Evolutionary conservation across 208 protist species (phyloP), one percentile per base, ranked within the genome.

Genomic region (Wallacemonas rigidus): DNA sequence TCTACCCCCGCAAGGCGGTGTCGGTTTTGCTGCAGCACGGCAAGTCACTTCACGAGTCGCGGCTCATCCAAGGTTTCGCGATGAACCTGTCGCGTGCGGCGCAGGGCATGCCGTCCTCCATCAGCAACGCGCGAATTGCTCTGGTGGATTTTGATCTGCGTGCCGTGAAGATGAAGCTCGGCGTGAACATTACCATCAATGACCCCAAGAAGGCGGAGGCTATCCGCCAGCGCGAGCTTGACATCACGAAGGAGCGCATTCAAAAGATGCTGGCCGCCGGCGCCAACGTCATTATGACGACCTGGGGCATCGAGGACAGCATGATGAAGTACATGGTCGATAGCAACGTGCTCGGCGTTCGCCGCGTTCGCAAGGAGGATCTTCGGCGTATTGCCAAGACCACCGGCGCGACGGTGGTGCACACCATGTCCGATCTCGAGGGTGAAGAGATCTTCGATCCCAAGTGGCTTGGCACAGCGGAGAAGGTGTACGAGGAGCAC

Each of bases 301-400:
- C 99, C 3, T 99, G 99, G 95, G 95, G 94, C 70, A 99, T 99
- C 75, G 98, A 99, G 80, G 99, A 99, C 77, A 92, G 97, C 70
- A 97, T 97, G 85, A 82, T 99, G 72, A 99, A 99, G 89, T 99
- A 99, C 80, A 98, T 99, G 87, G 98, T 99, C 6, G 98, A 99
- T 73, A 92, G 93, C 48, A 91, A 95, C 44, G 93, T 98, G 11
- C 98, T 99, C 67, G 99, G 93, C 63, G 95, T 99, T 15, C 87
- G 98, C 47, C 93, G 99, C 39, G 95, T 98, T 50, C 93, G 90
- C 61, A 99, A 99, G 86, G 96, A 98, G 15, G 97, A 99, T 83
- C 83, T 99, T 48, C 92, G 96, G 69, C 90, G 97, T 57, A 99
- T 99, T 79, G 98, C 98, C 55, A 99, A 99, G 76, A 86, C 92